Percentiles rank a stretch among this genome's conserved stretches.
Conservation (phyloP, 345 rosid genomes). For the Laguncularia racemosa region DNA sequence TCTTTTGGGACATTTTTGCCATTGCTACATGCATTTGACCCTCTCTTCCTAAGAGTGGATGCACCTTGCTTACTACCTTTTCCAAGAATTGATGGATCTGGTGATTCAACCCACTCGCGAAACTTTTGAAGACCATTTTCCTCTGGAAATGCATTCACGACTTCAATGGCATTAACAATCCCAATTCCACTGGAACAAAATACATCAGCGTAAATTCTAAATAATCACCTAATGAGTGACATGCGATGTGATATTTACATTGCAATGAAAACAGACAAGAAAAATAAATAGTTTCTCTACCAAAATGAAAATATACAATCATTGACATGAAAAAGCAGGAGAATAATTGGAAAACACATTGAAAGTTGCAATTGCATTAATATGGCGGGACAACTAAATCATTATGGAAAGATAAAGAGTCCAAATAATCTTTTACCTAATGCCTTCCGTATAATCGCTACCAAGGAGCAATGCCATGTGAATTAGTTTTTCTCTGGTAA, state of each 20-base stretch:
- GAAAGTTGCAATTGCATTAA: too few relatives aligned
- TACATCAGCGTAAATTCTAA: background rate
- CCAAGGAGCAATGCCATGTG: constrained; percentile 96
- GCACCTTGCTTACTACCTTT: constrained; percentile 30
- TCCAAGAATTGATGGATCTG: constrained; percentile 88
- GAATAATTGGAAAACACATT: too few relatives aligned
- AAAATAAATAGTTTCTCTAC: too few relatives aligned
- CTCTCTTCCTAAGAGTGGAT: constrained; percentile 32
- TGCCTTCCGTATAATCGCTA: constrained; percentile 97
- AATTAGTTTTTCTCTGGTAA: constrained; percentile 69
- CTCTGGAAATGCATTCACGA: constrained; percentile 87
- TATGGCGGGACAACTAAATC: too few relatives aligned
- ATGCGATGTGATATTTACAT: background rate
- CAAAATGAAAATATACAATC: too few relatives aligned
- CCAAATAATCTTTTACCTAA: constrained; percentile 43
- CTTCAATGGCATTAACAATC: constrained; percentile 96
- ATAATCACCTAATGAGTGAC: background rate
- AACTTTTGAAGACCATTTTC: constrained; percentile 83
- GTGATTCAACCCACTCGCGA: constrained; percentile 96
- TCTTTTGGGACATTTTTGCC: constrained; percentile 13
- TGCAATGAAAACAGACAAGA: too few relatives aligned
- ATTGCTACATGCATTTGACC: constrained; percentile 26
- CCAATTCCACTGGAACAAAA: constrained; percentile 81
- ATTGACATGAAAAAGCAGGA: too few relatives aligned
- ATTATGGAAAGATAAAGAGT: too few relatives aligned